Conservation (phyloP, 1,284 basidiomycete species). For the Wallemia ichthyophaga region DNA sequence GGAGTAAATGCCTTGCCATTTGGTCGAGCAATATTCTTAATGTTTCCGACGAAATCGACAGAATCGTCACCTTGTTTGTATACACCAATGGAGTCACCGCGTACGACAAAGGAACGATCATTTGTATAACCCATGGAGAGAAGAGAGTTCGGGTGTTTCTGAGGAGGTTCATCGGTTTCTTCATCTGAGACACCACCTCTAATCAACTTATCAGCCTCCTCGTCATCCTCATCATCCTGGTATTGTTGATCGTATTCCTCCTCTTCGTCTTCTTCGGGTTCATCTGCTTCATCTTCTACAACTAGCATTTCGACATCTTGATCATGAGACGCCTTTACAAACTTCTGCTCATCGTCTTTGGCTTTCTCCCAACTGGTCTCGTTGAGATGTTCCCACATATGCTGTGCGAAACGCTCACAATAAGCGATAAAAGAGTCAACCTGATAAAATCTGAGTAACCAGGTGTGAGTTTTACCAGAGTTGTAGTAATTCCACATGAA, state of each 20-base stretch:
- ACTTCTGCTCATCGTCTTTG: constrained; percentile 36
- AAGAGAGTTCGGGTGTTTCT: constrained; percentile 45
- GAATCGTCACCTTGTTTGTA: constrained; percentile 57
- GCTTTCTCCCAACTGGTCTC: constrained; percentile 44
- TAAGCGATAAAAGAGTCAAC: constrained; percentile 31
- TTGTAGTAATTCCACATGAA: constrained; percentile 45
- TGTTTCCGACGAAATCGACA: constrained; percentile 65
- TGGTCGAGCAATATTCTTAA: constrained; percentile 49
- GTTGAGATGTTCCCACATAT: constrained; percentile 58
- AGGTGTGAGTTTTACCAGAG: constrained; percentile 30
- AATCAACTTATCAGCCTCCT: constrained; percentile 21
- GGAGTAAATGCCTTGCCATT: constrained; percentile 66
- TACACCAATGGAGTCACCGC: constrained; percentile 90
- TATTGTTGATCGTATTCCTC: constrained; percentile 23
- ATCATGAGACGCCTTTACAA: constrained; percentile 32
- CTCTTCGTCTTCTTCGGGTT: constrained; percentile 11
- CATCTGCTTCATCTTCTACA: constrained; percentile 25
- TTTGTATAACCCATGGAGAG: constrained; percentile 88
- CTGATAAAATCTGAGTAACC: constrained; percentile 45
- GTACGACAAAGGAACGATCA: constrained; percentile 78
- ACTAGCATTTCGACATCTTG: constrained; percentile 57
- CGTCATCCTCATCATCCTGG: constrained; percentile 41
- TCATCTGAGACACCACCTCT: constrained; percentile 19
- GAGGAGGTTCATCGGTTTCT: constrained; percentile 14
- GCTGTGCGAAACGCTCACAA: constrained; percentile 34